Evolutionary conservation across 805 yeast species (phyloP), one percentile per base, ranked within the genome.

Genomic region (Candida verbasci): DNA sequence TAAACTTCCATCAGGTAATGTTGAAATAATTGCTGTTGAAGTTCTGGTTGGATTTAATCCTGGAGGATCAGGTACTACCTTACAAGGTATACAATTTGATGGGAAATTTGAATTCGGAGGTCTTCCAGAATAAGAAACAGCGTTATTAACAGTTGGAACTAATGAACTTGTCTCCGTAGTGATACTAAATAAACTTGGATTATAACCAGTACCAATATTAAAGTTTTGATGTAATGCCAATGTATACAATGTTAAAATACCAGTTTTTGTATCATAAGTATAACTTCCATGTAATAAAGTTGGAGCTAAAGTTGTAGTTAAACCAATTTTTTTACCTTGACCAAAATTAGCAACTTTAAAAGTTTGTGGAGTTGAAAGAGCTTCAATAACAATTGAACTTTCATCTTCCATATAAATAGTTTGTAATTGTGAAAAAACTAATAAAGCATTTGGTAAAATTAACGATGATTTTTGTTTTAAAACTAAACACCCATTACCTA

Each of bases 401-500:
- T 39, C n/a, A 15, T 45, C 28, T 30, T 45, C 45, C 41, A 55
- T 37, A 34, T 48, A 45, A 26, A 55, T 36, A 2, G 40, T 38
- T 37, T 51, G 56, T n/a, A 32, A 35, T 24, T 24, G 25, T 7
- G 3, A 17, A 18, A 35, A 14, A 45, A 15, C 44, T 35, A 9
- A 46, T 31, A 17, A 38, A 36, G 4, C 47, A 37, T 20, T 44
- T 42, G 24, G 37, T 26, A 30, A 42, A 16, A 24, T 33, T 35
- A 15, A 46, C n/a, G 31, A 36, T 29, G 9, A 52, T 40, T 16
- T 42, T 42, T 5, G 21, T 28, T 26, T 48, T 49, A 39, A 46
- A 38, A 27, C 45, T 39, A 51, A 38, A 45, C 62, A 57, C 31
- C 62, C 62, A 17, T 28, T 29, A 29, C 61, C 60, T 1, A 17